Percentiles rank a stretch among this genome's conserved stretches.
Conservation (phyloP, 148 eudicot genomes). For the Cornus kousa region DNA sequence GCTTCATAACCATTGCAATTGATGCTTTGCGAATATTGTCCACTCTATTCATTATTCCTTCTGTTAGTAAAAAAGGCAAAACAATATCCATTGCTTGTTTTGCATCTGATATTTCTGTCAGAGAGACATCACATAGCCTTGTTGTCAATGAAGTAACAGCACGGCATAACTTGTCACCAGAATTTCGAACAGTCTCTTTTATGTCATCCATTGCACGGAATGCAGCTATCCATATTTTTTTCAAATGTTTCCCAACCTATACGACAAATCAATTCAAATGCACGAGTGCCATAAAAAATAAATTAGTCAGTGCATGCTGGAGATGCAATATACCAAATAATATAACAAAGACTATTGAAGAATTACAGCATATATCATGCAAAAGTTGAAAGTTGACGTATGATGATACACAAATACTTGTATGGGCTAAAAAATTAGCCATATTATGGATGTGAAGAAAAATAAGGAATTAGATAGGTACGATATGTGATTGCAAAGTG, state of each 20-base stretch:
- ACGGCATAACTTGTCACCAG: constrained; percentile 91
- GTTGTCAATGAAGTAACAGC: constrained; percentile 69
- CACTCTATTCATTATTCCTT: constrained; percentile 98
- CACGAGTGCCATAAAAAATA: background rate
- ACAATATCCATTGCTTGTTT: constrained; percentile 78
- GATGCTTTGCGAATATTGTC: constrained; percentile 91
- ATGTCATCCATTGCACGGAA: constrained; percentile 99
- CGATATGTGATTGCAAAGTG: no score
- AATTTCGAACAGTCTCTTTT: constrained; percentile 89
- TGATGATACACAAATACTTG: background rate
- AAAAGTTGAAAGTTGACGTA: background rate
- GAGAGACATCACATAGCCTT: constrained; percentile 88
- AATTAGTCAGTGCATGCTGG: background rate
- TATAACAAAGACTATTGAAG: background rate
- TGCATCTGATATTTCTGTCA: constrained; percentile 70
- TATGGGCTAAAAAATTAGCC: no score
- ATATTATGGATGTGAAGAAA: no score
- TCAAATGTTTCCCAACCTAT: constrained; percentile 78
- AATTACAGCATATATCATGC: background rate
- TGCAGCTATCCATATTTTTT: constrained; percentile 73
- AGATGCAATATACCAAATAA: background rate
- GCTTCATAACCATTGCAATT: constrained; percentile 86
- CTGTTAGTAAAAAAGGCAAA: constrained; percentile 82
- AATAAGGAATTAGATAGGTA: background rate
- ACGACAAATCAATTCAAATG: background rate